Percentiles rank a stretch among this genome's conserved stretches.
phyloP scores from a whole-genome alignment of 1,284 basidiomycete species.

The Trichosporon inkin region DNA sequence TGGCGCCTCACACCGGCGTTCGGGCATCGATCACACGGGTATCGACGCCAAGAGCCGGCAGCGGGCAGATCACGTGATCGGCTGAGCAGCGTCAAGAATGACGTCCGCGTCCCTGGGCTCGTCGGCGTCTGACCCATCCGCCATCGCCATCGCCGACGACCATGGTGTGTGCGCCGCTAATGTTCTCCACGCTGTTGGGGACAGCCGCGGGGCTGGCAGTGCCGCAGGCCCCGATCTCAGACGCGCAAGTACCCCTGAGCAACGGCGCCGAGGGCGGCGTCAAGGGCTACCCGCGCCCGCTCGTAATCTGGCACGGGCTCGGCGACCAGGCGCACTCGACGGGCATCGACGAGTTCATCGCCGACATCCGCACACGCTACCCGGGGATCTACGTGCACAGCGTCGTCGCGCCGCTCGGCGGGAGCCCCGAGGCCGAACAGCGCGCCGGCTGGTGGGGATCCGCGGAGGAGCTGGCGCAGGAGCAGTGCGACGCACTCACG shows the following conservation, averaged over 20 bases:
- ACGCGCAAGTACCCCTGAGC: neutral
- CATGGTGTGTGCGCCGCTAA: no score
- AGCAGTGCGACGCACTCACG: conserved; percentile 16
- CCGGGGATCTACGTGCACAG: conserved; percentile 83
- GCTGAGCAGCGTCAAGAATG: no score
- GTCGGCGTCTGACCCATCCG: no score
- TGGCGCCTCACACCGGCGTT: no score
- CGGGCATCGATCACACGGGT: no score
- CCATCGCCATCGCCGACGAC: no score
- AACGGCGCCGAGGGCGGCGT: neutral
- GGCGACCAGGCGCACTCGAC: conserved; percentile 58
- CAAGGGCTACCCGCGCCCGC: conserved; percentile 54
- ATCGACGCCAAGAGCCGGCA: no score
- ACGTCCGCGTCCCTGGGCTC: no score
- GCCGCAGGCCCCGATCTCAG: neutral
- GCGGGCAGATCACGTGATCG: no score
- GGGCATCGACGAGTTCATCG: conserved; percentile 59
- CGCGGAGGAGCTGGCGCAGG: conserved; percentile 30
- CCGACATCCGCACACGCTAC: conserved; percentile 64
- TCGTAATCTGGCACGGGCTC: conserved; percentile 95
- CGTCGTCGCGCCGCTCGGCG: conserved; percentile 65
- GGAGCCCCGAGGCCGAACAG: conserved; percentile 61
- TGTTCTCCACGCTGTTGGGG: no score
- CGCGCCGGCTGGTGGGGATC: conserved; percentile 62
- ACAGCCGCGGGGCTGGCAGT: no score